A percentile compares a stretch with the other conserved stretches of the same genome.
Evolutionary conservation across 805 yeast species (phyloP).

Genomic region (Starmerella lactis-condensi): DNA sequence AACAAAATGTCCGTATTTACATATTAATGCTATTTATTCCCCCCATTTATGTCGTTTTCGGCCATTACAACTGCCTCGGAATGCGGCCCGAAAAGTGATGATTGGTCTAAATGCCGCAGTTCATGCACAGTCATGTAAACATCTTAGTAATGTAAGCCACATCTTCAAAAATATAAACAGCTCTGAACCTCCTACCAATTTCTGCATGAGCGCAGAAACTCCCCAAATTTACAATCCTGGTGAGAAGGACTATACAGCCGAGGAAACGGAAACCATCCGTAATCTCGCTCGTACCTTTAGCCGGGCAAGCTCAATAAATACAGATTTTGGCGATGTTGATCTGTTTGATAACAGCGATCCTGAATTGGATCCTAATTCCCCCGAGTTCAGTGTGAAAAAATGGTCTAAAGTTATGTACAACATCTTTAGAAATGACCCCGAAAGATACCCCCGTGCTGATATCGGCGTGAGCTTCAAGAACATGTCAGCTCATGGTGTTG

Average conservation of each 20-base stretch:
- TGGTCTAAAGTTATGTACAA: slow-evolving; percentile 48
- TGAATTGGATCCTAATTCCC: slow-evolving; percentile 39
- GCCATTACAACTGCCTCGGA: no score
- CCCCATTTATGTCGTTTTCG: no score
- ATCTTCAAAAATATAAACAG: no score
- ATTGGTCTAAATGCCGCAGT: no score
- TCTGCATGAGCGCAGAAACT: no score
- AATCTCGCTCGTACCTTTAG: slow-evolving; percentile 8
- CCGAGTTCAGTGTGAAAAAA: slow-evolving; percentile 35
- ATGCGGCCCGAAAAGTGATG: no score
- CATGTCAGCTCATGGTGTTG: slow-evolving; percentile 46
- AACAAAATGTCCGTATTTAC: no score
- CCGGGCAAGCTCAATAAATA: no score
- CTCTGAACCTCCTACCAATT: no score
- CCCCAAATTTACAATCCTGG: background rate
- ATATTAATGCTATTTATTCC: no score
- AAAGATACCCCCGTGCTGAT: slow-evolving; percentile 37
- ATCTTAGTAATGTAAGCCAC: no score
- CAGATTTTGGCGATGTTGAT: background rate
- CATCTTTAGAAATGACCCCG: slow-evolving; percentile 37
- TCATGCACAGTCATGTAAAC: no score
- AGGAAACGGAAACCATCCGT: slow-evolving; percentile 7
- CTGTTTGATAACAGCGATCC: slow-evolving; percentile 23
- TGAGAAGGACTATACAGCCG: slow-evolving; percentile 4
- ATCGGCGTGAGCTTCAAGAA: slow-evolving; percentile 45